Percentiles rank a stretch among this genome's conserved stretches.
phyloP scores from a whole-genome alignment of 2,329 filamentous ascomycete genomes.

The Aspergillus sp. region DNA sequence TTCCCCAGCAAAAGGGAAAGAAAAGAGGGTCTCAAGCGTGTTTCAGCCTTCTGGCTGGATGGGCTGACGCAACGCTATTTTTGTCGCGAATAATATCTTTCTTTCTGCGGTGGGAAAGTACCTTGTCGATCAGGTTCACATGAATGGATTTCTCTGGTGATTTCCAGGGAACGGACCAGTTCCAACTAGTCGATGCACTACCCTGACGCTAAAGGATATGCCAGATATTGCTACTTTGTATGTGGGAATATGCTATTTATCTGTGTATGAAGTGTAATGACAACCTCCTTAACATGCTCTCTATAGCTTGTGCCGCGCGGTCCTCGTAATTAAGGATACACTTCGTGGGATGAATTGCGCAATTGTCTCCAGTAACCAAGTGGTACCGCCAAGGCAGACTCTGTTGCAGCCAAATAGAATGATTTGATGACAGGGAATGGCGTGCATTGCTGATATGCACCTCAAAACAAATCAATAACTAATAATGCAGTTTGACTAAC shows the following conservation, averaged over 20 bases:
- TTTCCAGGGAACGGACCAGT: too few species aligned
- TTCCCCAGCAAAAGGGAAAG: background rate
- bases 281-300: background rate
- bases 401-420: background rate
- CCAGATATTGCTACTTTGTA: too few species aligned
- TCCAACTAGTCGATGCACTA: too few species aligned
- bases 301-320: background rate
- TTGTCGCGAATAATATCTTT: background rate
- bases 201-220: too few species aligned
- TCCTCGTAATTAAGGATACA: too few species aligned
- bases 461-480: too few species aligned
- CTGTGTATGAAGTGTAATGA: background rate
- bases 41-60: slow-evolving; percentile 16
- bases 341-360: background rate
- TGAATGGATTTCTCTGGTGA: too few species aligned
- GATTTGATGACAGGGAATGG: too few species aligned
- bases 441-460: too few species aligned
- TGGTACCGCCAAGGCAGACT: background rate
- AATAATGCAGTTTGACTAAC: too few species aligned
- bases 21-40: slow-evolving; percentile 5
- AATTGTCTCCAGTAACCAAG: background rate
- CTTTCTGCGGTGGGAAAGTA: slow-evolving; percentile 2
- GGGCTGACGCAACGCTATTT: slow-evolving; percentile 11
- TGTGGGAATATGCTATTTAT: too few species aligned
- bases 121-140: slow-evolving; percentile 8